phyloP scores from a whole-genome alignment of 176 grass and related monocot species.

The Zea luxurians region DNA sequence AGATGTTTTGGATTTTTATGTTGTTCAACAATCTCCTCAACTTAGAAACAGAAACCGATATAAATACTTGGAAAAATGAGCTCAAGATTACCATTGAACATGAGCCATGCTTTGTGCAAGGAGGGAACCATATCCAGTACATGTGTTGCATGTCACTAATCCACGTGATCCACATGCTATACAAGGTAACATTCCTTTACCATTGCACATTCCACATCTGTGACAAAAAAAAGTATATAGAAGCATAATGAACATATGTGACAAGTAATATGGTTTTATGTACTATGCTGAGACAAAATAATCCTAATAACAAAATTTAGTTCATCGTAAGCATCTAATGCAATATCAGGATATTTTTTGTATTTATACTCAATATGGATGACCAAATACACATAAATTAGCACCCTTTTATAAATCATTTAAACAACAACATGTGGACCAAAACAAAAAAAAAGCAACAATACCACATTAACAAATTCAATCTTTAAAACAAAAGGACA shows the following conservation, averaged over 20 bases:
- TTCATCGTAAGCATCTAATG: background rate
- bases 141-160: conserved; percentile 67
- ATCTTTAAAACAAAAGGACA: background rate
- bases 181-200: conserved; percentile 79
- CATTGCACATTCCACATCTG: conserved; percentile 85
- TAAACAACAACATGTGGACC: background rate
- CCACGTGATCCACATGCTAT: conserved; percentile 72
- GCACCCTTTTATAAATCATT: background rate
- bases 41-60: conserved; percentile 4
- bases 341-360: conserved; percentile 4
- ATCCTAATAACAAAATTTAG: background rate
- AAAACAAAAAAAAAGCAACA: background rate
- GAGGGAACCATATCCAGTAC: conserved; percentile 74
- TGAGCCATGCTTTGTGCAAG: conserved; percentile 62
- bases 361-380: conserved; percentile 1
- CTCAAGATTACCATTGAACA: conserved; percentile 67
- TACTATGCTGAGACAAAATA: background rate
- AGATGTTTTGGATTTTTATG: conserved; percentile 18
- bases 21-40: background rate
- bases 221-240: conserved; percentile 32
- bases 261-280: background rate
- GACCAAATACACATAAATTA: background rate
- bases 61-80: conserved; percentile 5
- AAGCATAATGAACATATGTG: conserved; percentile 20
- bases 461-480: background rate